A percentile compares a stretch with the other conserved stretches of the same genome.
Evolutionary conservation across 805 yeast species (phyloP).

Genomic region (Ogataea pignaliae): DNA sequence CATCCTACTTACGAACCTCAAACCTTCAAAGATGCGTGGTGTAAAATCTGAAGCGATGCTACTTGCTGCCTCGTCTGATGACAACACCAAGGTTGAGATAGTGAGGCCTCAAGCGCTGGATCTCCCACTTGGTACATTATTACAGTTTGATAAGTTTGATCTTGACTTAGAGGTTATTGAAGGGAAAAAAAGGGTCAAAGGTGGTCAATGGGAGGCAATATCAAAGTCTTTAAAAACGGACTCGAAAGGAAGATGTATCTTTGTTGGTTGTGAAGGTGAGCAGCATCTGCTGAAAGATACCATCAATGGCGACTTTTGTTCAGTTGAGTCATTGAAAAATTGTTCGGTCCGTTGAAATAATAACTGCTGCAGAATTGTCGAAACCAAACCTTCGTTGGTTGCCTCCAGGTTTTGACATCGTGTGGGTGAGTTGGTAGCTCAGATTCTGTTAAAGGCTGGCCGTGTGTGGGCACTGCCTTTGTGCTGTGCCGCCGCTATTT

Average conservation of each 20-base stretch:
- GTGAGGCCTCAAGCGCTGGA: slow-evolving; percentile 39
- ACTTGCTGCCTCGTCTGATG: slow-evolving; percentile 43
- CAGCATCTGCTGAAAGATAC: slow-evolving; percentile 5
- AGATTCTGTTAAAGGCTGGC: too few relatives aligned
- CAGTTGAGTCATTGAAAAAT: slow-evolving; percentile 10
- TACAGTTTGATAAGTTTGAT: slow-evolving; percentile 34
- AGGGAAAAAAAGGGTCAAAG: slow-evolving; percentile 27
- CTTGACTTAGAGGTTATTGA: slow-evolving; percentile 1
- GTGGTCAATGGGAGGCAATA: slow-evolving; percentile 33
- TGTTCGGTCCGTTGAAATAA: slow-evolving; percentile 4
- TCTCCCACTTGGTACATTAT: slow-evolving; percentile 34
- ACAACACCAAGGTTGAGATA: slow-evolving; percentile 35
- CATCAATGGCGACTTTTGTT: slow-evolving; percentile 8
- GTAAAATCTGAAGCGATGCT: slow-evolving; percentile 61
- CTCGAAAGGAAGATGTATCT: slow-evolving; percentile 28
- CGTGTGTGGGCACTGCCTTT: too few relatives aligned
- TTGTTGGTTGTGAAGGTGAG: slow-evolving; percentile 4
- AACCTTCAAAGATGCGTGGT: slow-evolving; percentile 61
- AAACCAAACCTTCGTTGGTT: too few relatives aligned
- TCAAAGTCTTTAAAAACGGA: slow-evolving; percentile 30
- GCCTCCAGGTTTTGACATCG: too few relatives aligned
- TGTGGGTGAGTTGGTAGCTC: too few relatives aligned
- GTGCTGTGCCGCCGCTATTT: too few relatives aligned
- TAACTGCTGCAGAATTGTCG: too few relatives aligned
- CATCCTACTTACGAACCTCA: slow-evolving; percentile 53